Conservation (phyloP, 1,284 basidiomycete species). For the Mrakiaceae sp. region DNA sequence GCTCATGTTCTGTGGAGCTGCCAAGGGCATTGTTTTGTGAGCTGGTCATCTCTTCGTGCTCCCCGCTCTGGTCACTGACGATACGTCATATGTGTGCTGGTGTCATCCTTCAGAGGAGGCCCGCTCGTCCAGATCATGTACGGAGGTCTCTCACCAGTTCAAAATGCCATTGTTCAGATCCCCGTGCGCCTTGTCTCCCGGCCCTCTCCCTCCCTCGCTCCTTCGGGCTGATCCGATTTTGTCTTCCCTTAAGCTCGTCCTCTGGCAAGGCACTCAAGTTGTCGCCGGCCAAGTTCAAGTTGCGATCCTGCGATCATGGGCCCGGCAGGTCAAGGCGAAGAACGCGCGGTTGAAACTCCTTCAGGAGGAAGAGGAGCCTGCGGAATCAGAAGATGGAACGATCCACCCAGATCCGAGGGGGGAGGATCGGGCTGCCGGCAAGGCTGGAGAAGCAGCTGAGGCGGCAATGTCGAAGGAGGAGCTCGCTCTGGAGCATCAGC, state of each 20-base stretch:
- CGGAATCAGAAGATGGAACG: neutral
- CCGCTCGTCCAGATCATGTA: conserved; percentile 12
- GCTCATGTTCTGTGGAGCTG: conserved; percentile 15
- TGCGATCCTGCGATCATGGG: conserved; percentile 10
- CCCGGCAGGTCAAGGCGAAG: conserved; percentile 10
- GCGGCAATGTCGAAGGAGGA: no score
- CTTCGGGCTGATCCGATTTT: neutral
- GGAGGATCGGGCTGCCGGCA: no score
- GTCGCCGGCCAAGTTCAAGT: conserved; percentile 14
- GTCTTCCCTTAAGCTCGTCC: neutral
- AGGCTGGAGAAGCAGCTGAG: no score
- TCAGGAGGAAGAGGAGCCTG: neutral
- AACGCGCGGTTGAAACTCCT: conserved; percentile 2
- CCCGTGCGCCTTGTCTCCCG: conserved; percentile 1
- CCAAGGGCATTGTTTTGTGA: neutral
- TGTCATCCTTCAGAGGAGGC: conserved; percentile 3
- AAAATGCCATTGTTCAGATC: conserved; percentile 8
- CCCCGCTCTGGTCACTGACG: neutral
- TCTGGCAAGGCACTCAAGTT: conserved; percentile 16
- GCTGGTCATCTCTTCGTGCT: neutral
- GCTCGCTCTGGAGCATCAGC: no score
- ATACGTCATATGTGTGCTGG: neutral
- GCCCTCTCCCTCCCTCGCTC: neutral
- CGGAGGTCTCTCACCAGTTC: neutral
- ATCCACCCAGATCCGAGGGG: neutral